Evolutionary conservation across 192 early-diverging fungal species (phyloP).

Genomic region (Rhizoclosmatium sp.): DNA sequence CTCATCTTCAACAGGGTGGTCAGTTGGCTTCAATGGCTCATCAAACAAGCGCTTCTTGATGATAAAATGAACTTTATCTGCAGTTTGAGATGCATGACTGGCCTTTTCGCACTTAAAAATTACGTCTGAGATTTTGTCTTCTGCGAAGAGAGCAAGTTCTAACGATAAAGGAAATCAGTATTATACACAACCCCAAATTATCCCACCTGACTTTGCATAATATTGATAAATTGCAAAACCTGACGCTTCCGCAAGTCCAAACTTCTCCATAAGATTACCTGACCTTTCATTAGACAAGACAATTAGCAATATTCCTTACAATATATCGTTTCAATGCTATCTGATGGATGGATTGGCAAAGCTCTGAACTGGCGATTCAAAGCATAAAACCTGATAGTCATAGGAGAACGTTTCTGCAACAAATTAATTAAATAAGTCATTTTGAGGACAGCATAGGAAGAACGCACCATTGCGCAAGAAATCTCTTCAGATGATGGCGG

Average conservation of each 20-base stretch:
- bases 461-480: slow-evolving; percentile 33
- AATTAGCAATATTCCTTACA: not conserved
- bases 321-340: slow-evolving; percentile 47
- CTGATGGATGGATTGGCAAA: slow-evolving; percentile 49
- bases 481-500: slow-evolving; percentile 59
- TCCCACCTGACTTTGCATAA: slow-evolving; percentile 37
- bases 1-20: slow-evolving; percentile 38
- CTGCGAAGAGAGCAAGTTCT: slow-evolving; percentile 44
- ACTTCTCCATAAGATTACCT: slow-evolving; percentile 48
- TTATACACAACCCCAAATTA: not conserved
- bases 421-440: not conserved
- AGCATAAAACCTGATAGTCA: slow-evolving; percentile 52
- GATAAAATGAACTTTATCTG: slow-evolving; percentile 49
- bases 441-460: not conserved
- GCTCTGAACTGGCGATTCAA: slow-evolving; percentile 53
- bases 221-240: slow-evolving; percentile 58
- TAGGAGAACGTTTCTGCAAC: slow-evolving; percentile 47
- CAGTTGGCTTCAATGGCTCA: slow-evolving; percentile 31
- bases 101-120: slow-evolving; percentile 51
- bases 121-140: slow-evolving; percentile 54
- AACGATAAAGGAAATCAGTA: not conserved
- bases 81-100: slow-evolving; percentile 2
- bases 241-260: slow-evolving; percentile 40
- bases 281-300: slow-evolving; percentile 1
- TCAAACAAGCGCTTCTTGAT: slow-evolving; percentile 53